Conservation (phyloP, 352 stramenopile species). For the Globisporangium radiosum region DNA sequence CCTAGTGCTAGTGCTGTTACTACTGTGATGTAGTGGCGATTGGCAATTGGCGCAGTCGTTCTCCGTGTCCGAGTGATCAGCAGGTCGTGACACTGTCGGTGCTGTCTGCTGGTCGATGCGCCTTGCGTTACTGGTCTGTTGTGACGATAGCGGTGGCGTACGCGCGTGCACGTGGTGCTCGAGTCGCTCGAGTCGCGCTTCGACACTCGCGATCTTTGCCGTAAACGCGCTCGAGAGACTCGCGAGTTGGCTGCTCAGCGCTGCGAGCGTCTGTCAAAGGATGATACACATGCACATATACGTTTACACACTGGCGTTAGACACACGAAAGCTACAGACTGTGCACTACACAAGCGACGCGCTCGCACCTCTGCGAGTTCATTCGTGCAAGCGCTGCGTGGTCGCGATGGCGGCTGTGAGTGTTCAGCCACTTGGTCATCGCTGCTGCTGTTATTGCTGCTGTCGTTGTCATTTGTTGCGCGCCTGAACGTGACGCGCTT, state of each 20-base stretch:
- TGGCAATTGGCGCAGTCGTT: too few relatives aligned
- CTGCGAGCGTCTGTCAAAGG: constrained; percentile 9
- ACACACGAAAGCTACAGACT: not conserved
- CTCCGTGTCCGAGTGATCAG: too few relatives aligned
- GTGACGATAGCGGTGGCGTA: not conserved
- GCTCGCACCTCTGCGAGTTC: constrained; percentile 3
- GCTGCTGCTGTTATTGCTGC: not conserved
- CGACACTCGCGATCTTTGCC: constrained; percentile 31
- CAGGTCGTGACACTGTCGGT: constrained; percentile 8
- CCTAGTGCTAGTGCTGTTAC: not conserved
- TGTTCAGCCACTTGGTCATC: not conserved
- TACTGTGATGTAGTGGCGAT: not conserved
- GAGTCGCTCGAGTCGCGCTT: constrained; percentile 22
- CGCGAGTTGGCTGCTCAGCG: constrained; percentile 27
- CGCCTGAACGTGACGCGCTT: too few relatives aligned
- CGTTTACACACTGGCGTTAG: not conserved
- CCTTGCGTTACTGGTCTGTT: not conserved
- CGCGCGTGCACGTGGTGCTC: constrained; percentile 25
- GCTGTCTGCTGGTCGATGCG: constrained; percentile 1
- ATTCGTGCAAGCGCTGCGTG: too few relatives aligned
- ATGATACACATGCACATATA: not conserved
- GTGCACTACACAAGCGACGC: not conserved
- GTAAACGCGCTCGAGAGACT: constrained; percentile 24
- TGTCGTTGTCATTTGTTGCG: not conserved
- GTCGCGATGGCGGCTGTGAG: not conserved